Evolutionary conservation across 495 filamentous ascomycete species (phyloP), one percentile per base, ranked within the genome.

Genomic region (Aspergillus affinis): DNA sequence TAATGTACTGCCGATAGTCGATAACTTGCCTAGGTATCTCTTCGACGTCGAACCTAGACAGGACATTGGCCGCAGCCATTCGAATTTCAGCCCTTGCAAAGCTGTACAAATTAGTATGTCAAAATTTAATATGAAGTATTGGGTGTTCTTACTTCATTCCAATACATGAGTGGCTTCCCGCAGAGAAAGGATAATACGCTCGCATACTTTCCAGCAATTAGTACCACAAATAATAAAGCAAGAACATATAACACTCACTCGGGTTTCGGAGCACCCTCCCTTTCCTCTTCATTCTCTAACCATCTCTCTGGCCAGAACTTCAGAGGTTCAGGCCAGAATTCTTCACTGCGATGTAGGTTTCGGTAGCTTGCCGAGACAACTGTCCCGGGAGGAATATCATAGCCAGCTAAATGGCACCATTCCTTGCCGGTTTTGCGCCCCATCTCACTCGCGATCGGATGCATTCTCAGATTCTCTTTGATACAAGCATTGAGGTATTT

Each of bases 271-370:
- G 44, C 13, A 47, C 18, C 18, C 44, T 47, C 13, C 18, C 44
- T 15, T 47, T 47, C 18, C 44, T 47, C 13, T 36, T 41, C 17
- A 7, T 4, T 46, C 0, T 21, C 61, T 75, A 51, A 57, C 71
- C 27, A 66, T 76, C 21, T 58, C 46, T 51, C 55, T 6, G 55
- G 55, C 55, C 55, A 58, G 20, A 50, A 58, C 0, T 46, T 45
- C 10, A 58, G 10, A 9, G 55, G 55, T 1, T 58, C n/a, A 0
- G 55, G 55, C 55, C 55, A 58, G 41, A 50, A 51, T 6, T 4
- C 45, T 19, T 45, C 45, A 58, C 50, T 58, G 18, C 55, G 55
- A 41, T 58, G 55, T 8, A 58, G 45, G 30, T 58, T 17, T 23
- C 55, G 15, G 19, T 58, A 58, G 2, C 45, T 51, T 19, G 55